Percentiles rank a stretch among this genome's conserved stretches.
These are phyloP conservation scores for Pugionium dolabratum DNA, from an alignment of 345 rosid species.

Conservation along the genomic window DNA sequence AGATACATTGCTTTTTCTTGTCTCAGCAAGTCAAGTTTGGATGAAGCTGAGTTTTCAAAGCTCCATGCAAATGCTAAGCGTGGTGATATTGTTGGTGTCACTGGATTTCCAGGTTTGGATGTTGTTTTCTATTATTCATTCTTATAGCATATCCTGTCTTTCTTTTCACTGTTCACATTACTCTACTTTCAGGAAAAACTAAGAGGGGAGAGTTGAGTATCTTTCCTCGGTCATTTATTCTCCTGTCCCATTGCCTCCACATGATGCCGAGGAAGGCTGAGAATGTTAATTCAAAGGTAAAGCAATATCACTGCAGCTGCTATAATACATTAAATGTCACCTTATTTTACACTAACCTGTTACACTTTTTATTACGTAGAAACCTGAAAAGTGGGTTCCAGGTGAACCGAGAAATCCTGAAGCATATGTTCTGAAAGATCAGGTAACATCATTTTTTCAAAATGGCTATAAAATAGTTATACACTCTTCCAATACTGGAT, in stretches of 20 bases:
- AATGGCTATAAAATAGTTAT: not conserved
- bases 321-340: not conserved
- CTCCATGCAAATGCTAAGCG: conserved; percentile 75
- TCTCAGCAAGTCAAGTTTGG: conserved; percentile 75
- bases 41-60: conserved; percentile 68
- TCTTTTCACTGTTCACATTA: not conserved
- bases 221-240: conserved; percentile 60
- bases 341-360: conserved; percentile 18
- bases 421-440: conserved; percentile 78
- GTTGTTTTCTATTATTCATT: not conserved
- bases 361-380: conserved; percentile 46
- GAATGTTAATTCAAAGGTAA: conserved; percentile 56
- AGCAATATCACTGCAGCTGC: conserved; percentile 8
- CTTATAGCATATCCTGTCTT: not conserved
- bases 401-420: conserved; percentile 83
- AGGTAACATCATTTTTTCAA: conserved; percentile 49
- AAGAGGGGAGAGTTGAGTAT: conserved; percentile 94
- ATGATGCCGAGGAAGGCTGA: conserved; percentile 76
- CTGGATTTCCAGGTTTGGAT: conserved; percentile 86
- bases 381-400: conserved; percentile 65
- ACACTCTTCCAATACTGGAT: too few species aligned
- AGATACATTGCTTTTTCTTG: not conserved
- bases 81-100: conserved; percentile 92
- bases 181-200: conserved; percentile 62
- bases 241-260: conserved; percentile 89